Base-by-base conservation (phyloP, 1,284 basidiomycete genomes). In the Marasmius sp. region DNA sequence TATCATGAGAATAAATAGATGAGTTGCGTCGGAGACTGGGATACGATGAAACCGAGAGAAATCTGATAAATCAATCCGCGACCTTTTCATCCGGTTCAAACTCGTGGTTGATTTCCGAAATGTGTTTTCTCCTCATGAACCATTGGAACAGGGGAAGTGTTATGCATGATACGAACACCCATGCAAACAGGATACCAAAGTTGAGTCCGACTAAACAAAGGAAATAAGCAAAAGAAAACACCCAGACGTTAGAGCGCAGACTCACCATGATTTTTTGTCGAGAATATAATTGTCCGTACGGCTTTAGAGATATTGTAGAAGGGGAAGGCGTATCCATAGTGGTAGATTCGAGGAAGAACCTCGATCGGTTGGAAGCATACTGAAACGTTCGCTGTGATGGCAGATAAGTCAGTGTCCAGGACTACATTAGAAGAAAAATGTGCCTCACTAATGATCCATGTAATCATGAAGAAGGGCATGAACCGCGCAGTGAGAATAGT, bases 271-370 rank as follows among this genome's bases (percentile, higher is more conserved):
- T 92, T 88, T 69, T 84, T 85, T 1, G 88, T 90, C 59, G 83
- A 75, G 68, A 93, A 93, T 41, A 91, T 76, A 65, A 93, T 79
- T 12, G 85, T 80, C 18, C 91, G 79, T 33, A 88, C 82, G 2
- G 84, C 81, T 27, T 74, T 72, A 2, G 83, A 82, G 36, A 89
- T 77, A 66, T 91, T 89, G 75, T 89, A 92, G 74, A 93, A 92
- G 0, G 91, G 91, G 69, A 80, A 80, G 0, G 84, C 89, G 62
- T 86, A 88, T 3, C 86, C 88, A 65, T 88, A 89, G 57, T 79
- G 79, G 75, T 81, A 93, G 62, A 93, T 73, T 57, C 68, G 66
- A 0, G 90, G 89, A n/a, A 91, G 80, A 1, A 91, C 77, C 61
- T 88, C 83, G 59, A 90, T 83, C 0, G 92, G 91, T 57, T 85